phyloP scores from a whole-genome alignment of 1,139 yeast species.

The Candida mesenterica region DNA sequence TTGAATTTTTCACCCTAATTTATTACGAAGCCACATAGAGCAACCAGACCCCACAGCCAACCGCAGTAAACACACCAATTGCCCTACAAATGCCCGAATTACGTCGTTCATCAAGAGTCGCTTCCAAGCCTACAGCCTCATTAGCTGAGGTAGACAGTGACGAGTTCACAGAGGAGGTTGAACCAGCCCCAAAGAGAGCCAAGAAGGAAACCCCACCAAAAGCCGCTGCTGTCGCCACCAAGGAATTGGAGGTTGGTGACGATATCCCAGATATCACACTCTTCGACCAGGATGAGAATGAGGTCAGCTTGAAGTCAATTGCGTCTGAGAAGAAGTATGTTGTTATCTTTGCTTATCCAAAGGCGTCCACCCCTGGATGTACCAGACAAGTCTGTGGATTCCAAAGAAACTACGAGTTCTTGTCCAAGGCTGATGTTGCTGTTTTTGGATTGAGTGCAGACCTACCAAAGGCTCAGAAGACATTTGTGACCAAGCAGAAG shows the following conservation, averaged over 20 bases:
- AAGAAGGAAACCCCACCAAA: constrained; percentile 12
- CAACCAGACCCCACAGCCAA: no score
- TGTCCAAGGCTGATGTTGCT: constrained; percentile 48
- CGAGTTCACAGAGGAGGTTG: constrained; percentile 1
- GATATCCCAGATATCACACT: constrained; percentile 63
- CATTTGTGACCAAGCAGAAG: constrained; percentile 67
- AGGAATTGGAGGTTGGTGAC: constrained; percentile 62
- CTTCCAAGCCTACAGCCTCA: constrained; percentile 14
- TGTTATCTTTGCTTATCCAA: constrained; percentile 80
- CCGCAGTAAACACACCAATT: no score
- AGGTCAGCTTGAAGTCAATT: constrained; percentile 49
- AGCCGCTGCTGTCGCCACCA: constrained; percentile 4
- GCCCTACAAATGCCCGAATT: constrained; percentile 47
- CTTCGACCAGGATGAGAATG: constrained; percentile 64
- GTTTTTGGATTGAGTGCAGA: constrained; percentile 77
- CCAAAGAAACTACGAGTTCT: constrained; percentile 59
- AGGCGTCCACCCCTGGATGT: constrained; percentile 94
- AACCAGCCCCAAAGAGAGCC: constrained; percentile 23
- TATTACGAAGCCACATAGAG: not conserved
- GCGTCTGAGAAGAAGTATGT: constrained; percentile 50
- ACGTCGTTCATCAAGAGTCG: constrained; percentile 54
- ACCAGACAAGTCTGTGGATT: constrained; percentile 92
- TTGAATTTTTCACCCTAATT: no score
- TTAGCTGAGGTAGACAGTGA: not conserved
- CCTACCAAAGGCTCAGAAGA: constrained; percentile 68